Conservation (phyloP, 345 rosid genomes). For the Acer campestre region DNA sequence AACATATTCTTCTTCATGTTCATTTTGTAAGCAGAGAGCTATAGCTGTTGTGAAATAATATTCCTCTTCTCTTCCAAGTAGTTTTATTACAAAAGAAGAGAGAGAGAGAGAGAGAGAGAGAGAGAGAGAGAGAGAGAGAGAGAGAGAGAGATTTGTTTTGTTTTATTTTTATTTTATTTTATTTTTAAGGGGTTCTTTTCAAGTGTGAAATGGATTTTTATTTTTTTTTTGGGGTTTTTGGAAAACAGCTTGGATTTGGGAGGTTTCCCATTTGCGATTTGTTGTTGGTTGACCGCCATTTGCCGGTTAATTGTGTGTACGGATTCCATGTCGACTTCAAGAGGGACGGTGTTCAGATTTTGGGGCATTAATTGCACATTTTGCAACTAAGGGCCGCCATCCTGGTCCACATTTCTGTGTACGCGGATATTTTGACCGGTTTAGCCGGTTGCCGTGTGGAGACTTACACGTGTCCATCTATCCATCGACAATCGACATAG, state of each 20-base stretch:
- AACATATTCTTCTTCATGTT: slow-evolving; percentile 36
- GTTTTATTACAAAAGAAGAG: neutral
- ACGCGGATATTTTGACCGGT: slow-evolving; percentile 48
- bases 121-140: slow-evolving; percentile 7
- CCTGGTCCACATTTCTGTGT: slow-evolving; percentile 23
- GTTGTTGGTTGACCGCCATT: slow-evolving; percentile 51
- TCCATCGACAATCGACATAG: neutral
- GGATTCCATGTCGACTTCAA: slow-evolving; percentile 12
- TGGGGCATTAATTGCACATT: slow-evolving; percentile 49
- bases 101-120: slow-evolving; percentile 18
- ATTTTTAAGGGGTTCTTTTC: neutral
- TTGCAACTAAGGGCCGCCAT: slow-evolving; percentile 18
- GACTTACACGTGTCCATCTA: slow-evolving; percentile 36
- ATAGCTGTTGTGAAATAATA: neutral
- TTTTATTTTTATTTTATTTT: neutral
- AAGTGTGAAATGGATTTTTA: slow-evolving; percentile 51
- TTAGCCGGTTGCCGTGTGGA: slow-evolving; percentile 37
- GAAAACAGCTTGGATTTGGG: slow-evolving; percentile 63
- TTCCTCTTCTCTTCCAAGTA: slow-evolving; percentile 20
- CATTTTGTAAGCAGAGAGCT: slow-evolving; percentile 9
- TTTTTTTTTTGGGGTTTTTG: slow-evolving; percentile 39
- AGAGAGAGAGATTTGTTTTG: neutral
- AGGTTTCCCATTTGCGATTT: slow-evolving; percentile 48
- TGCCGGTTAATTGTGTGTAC: slow-evolving; percentile 51
- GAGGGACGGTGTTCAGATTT: slow-evolving; percentile 42